Conservation (phyloP, 495 filamentous ascomycete genomes). For the Penicillium paxilli region DNA sequence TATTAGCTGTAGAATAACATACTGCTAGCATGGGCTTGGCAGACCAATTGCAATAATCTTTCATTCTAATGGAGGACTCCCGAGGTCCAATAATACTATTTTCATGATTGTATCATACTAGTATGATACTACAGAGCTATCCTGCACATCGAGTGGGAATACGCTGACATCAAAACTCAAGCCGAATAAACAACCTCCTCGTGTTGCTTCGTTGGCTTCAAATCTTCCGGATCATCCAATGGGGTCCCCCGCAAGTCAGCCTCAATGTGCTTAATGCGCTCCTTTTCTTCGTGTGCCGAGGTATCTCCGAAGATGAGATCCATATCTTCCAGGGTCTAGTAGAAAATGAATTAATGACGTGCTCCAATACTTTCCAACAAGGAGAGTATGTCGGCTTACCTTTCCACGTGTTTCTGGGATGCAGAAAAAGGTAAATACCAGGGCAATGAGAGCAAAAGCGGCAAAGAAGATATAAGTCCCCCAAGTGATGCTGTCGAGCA, state of each 20-base stretch:
- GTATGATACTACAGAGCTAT: too few species aligned
- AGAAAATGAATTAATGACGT: too few species aligned
- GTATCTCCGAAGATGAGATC: conserved; percentile 77
- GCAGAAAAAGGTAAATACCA: conserved; percentile 55
- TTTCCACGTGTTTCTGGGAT: conserved; percentile 63
- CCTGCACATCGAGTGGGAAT: too few species aligned
- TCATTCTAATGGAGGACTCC: too few species aligned
- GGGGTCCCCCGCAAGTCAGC: conserved; percentile 55
- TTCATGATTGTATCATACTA: too few species aligned
- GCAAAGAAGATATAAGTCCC: conserved; percentile 84
- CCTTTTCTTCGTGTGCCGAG: conserved; percentile 67
- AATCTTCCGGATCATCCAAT: conserved; percentile 25
- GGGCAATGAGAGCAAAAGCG: conserved; percentile 64
- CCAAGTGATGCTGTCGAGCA: conserved; percentile 69
- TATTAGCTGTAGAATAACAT: too few species aligned
- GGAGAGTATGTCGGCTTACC: too few species aligned
- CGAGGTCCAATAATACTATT: too few species aligned
- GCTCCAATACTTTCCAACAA: too few species aligned
- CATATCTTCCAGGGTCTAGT: conserved; percentile 58
- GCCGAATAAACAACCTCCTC: conserved; percentile 15
- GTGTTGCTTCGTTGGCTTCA: conserved; percentile 29
- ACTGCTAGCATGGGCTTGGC: too few species aligned
- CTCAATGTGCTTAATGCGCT: conserved; percentile 73
- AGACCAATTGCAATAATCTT: too few species aligned
- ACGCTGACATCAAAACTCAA: too few species aligned